These are phyloP conservation scores for Globisporangium cylindrosporum DNA, from an alignment of 352 stramenopile genomes.

Conservation along the genomic window DNA sequence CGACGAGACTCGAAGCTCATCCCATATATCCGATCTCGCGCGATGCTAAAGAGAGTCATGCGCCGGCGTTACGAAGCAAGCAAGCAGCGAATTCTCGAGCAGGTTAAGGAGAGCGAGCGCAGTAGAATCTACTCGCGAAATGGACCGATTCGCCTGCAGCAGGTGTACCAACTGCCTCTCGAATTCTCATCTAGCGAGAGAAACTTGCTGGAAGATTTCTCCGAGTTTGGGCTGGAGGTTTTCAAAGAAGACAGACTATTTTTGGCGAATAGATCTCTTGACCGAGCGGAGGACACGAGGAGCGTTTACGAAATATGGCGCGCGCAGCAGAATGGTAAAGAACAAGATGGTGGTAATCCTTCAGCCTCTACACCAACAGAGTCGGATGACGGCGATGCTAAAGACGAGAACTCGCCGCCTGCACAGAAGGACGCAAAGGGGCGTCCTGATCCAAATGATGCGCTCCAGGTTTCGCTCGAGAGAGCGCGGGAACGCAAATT, in stretches of 20 bases:
- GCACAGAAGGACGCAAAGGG: not conserved
- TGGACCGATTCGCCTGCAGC: constrained; percentile 45
- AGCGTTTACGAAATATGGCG: constrained; percentile 26
- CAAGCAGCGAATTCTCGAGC: constrained; percentile 35
- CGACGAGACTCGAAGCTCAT: constrained; percentile 46
- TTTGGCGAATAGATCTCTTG: not conserved
- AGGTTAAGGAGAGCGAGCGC: constrained; percentile 54
- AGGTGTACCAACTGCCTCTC: constrained; percentile 29
- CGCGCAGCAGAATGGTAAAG: constrained; percentile 6
- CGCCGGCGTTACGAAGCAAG: constrained; percentile 43
- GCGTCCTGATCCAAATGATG: constrained; percentile 1
- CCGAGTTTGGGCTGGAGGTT: constrained; percentile 25
- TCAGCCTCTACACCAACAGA: not conserved
- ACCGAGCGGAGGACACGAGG: not conserved
- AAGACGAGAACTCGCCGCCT: not conserved
- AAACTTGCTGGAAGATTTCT: constrained; percentile 44
- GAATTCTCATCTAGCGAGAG: constrained; percentile 46
- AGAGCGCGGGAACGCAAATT: constrained; percentile 11
- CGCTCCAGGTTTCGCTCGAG: constrained; percentile 9
- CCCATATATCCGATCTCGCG: constrained; percentile 37
- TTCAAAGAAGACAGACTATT: constrained; percentile 18
- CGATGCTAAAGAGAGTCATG: constrained; percentile 48
- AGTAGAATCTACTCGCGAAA: constrained; percentile 52
- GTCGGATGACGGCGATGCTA: not conserved
- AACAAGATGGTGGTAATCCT: not conserved